phyloP scores from a whole-genome alignment of 2,329 filamentous ascomycete species.

The Epicoccum nigrum region DNA sequence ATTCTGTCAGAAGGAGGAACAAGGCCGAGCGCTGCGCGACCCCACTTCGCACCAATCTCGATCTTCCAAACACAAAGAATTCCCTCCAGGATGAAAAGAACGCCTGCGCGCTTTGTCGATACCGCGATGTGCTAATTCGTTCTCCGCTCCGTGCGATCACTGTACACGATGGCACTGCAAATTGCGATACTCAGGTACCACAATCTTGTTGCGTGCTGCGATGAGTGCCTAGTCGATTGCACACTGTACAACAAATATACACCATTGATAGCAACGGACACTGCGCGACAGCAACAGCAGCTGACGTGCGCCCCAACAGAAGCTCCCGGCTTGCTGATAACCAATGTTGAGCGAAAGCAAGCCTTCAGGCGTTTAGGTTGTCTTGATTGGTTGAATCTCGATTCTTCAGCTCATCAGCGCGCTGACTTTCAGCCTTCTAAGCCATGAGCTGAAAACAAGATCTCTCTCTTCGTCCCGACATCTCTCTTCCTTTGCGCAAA shows the following conservation, averaged over 20 bases:
- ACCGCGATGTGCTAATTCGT: background rate
- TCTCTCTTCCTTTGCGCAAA: no score
- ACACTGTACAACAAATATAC: no score
- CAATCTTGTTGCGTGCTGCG: no score
- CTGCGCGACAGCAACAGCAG: background rate
- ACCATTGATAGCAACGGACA: no score
- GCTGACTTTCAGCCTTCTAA: background rate
- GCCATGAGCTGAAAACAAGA: no score
- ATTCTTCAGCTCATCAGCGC: background rate
- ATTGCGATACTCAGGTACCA: no score
- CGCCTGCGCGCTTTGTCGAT: background rate
- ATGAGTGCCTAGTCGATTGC: no score
- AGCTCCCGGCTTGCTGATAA: background rate
- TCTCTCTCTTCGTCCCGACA: background rate
- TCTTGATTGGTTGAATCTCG: background rate
- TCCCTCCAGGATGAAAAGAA: background rate
- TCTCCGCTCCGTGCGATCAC: no score
- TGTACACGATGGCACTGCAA: no score
- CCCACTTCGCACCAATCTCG: background rate
- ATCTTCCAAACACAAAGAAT: background rate
- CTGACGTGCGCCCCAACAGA: background rate
- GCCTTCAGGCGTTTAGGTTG: background rate
- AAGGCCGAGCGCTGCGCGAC: background rate
- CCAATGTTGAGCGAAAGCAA: background rate
- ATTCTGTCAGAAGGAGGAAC: background rate